Conservation (phyloP, 345 rosid species). For the Arabidopsis thaliana region TAIR10.1 NC_003074.8:7795001-7795500, state of each 20-base stretch:
- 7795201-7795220: conserved; percentile 12
- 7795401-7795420: conserved; percentile 91
- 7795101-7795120: conserved; percentile 14
- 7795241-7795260: conserved; percentile 5
- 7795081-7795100: conserved; percentile 20
- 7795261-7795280: conserved; percentile 11
- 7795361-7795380: conserved; percentile 74
- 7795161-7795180: conserved; percentile 23
- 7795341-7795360: conserved; percentile 82
- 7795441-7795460: conserved; percentile 82
- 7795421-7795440: conserved; percentile 70
- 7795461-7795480: conserved; percentile 67
- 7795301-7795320: conserved; percentile 78
- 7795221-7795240: conserved; percentile 21
- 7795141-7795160: conserved; percentile 33
- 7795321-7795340: conserved; percentile 79
- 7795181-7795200: not conserved
- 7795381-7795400: conserved; percentile 82
- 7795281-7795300: conserved; percentile 59
- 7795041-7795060: conserved; percentile 20
- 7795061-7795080: not conserved
- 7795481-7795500: conserved; percentile 78
- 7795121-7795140: conserved; percentile 27
- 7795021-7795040: conserved; percentile 9
- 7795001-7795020: conserved; percentile 22